Base-by-base conservation (phyloP, 1,139 yeast species). In the Lodderomyces oxycetoniae region DNA sequence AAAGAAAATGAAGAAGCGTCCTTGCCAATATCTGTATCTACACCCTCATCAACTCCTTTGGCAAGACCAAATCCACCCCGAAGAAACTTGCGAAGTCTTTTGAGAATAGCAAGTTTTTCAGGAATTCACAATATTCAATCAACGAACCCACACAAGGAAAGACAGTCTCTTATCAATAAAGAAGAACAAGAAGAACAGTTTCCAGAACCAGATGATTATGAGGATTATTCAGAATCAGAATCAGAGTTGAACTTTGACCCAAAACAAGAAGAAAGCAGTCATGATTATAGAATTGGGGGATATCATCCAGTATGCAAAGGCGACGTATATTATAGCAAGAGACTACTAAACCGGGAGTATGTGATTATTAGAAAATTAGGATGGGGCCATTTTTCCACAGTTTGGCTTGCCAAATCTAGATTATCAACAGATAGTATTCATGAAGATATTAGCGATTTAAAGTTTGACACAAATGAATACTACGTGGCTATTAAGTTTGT, bases 311-410 rank as follows among this genome's bases (percentile, higher is more conserved):
- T 67, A 33, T 52, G 45, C 37, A 61, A 61, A 32, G 68, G 69
- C 12, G 71, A 64, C 32, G 48, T 48, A 25, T 67, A 63, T 45
- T 56, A 56, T 37, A 57, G 64, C 27, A 46, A 48, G 31, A 56
- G 53, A 34, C 24, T 45, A 4, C 45, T 53, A 2, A 43, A 48
- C 22, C 37, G 46, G 7, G 51, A 50, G 28, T 67, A 67, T 46
- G 56, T 64, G 2, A 48, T 64, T 17, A 53, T 64, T 12, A 48
- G 68, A 14, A 65, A 65, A 43, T 49, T 67, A 11, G 95, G 95
- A 5, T 85, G 95, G 94, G 95, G 95, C 30, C 94, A 86, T 55
- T 86, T 86, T 50, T 78, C 88, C 22, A 85, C 95, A 2, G 95
- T 86, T 22, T 86, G 95, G 95, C 64, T 86, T 17, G 91, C 93